Conservation (phyloP, 495 filamentous ascomycete genomes). For the Aspergillus cristatus region DNA sequence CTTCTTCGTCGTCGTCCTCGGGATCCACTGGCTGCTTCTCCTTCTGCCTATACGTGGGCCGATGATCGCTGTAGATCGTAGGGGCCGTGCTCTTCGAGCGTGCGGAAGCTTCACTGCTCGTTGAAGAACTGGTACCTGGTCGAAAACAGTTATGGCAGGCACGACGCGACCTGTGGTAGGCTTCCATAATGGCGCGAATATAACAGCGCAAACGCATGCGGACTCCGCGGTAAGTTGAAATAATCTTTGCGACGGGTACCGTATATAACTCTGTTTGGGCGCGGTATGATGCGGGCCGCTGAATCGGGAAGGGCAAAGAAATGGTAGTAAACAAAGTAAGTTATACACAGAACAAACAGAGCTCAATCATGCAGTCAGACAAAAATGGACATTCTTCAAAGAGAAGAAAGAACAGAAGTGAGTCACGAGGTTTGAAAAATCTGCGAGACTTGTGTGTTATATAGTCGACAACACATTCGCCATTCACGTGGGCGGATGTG, state of each 20-base stretch:
- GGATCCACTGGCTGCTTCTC: conserved; percentile 22
- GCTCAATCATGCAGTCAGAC: too few species aligned
- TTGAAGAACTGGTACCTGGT: conserved; percentile 42
- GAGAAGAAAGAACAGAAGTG: not conserved
- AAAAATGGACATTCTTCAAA: too few species aligned
- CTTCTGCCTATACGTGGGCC: conserved; percentile 29
- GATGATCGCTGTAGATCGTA: conserved; percentile 53
- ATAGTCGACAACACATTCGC: not conserved
- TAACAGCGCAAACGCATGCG: not conserved
- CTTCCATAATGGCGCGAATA: conserved; percentile 23
- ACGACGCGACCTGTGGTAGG: conserved; percentile 25
- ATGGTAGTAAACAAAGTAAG: too few species aligned
- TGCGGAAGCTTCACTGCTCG: conserved; percentile 54
- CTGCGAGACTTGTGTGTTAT: too few species aligned
- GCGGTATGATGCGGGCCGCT: too few species aligned
- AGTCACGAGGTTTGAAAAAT: too few species aligned
- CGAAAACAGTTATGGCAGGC: conserved; percentile 9
- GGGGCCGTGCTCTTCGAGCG: conserved; percentile 60
- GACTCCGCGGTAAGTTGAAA: not conserved
- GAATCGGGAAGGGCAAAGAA: too few species aligned
- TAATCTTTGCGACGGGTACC: not conserved
- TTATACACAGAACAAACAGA: too few species aligned
- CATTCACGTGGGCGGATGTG: too few species aligned
- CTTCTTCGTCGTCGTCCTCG: conserved; percentile 20
- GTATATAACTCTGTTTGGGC: too few species aligned